These are phyloP conservation scores for Penicillium decumbens DNA, from an alignment of 2,329 filamentous ascomycete species.

Conservation along the genomic window DNA sequence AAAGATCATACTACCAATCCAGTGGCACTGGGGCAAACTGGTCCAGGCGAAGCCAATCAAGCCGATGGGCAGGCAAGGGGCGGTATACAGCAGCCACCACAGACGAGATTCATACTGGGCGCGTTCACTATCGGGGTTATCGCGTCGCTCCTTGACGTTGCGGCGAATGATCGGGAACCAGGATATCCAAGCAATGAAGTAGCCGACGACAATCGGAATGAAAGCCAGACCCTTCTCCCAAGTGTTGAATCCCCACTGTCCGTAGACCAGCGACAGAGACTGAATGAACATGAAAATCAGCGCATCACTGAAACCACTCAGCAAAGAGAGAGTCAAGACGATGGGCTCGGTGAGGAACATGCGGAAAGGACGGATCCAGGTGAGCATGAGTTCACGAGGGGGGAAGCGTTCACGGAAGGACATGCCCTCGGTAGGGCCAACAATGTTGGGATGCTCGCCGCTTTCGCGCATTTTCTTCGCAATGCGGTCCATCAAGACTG, in stretches of 20 bases:
- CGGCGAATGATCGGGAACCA: slow-evolving; percentile 55
- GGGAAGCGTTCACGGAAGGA: slow-evolving; percentile 58
- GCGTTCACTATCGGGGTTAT: slow-evolving; percentile 46
- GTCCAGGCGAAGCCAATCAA: slow-evolving; percentile 61
- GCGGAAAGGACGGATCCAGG: slow-evolving; percentile 58
- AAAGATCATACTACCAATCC: slow-evolving; percentile 61
- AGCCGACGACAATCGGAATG: slow-evolving; percentile 55
- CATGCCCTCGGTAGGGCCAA: slow-evolving; percentile 66
- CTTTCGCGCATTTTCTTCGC: slow-evolving; percentile 67
- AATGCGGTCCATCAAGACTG: slow-evolving; percentile 72
- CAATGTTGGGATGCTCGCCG: slow-evolving; percentile 57
- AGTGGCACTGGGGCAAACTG: slow-evolving; percentile 52
- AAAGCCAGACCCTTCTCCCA: slow-evolving; percentile 51
- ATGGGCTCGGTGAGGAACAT: slow-evolving; percentile 65
- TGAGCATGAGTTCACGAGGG: slow-evolving; percentile 52
- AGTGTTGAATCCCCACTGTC: slow-evolving; percentile 55
- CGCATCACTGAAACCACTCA: slow-evolving; percentile 61
- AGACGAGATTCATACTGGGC: slow-evolving; percentile 64
- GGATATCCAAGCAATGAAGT: slow-evolving; percentile 55
- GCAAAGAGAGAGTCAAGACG: slow-evolving; percentile 56
- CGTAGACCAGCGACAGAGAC: slow-evolving; percentile 56
- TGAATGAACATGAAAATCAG: slow-evolving; percentile 65
- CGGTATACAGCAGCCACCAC: slow-evolving; percentile 58
- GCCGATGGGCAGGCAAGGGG: slow-evolving; percentile 56
- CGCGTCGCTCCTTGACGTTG: slow-evolving; percentile 43